Base-by-base conservation (phyloP, 768 basidiomycete genomes). In the Lentinula detonsa region DNA sequence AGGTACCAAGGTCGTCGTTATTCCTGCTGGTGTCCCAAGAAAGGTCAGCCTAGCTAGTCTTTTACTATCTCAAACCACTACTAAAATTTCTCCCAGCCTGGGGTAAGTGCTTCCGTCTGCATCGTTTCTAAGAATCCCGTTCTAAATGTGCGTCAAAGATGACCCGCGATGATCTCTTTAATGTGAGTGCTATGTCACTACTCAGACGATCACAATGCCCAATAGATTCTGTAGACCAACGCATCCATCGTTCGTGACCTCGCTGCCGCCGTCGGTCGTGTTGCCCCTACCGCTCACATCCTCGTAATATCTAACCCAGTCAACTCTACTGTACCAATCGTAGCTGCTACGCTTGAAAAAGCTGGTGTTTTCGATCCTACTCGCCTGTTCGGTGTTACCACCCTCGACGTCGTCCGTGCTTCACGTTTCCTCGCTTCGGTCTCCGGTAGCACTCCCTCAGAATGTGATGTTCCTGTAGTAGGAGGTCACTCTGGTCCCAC, bases 301-400 rank as follows among this genome's bases (percentile, higher is more conserved):
- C 86, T 94, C 66, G 88, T 98, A 77, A 99, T 99, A 76, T 96
- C 95, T 68, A 99, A 99, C 87, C 96, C 96, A 59, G 96, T 97
- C 81, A 94, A 93, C 82, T 92, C 90, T 56, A 98, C 97, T 64
- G 97, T 98, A 62, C 96, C 97, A 68, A 97, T 99, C 68, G 95
- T 97, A 66, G 94, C 95, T 49, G 84, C 87, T 66, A 90, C 91
- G 62, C 88, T 97, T 73, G 85, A 91, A 77, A 91, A 94, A 74
- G 90, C 90, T 11, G 95, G 95, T 63, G 91, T 91, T 62, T 98
- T 90, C 78, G 86, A 99, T 80, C 93, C 94, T 59, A 78, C 79
- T 62, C 90, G 84, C 66, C 74, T 98, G 69, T 98, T 97, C 74
- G 97, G 96, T 83, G 90, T 99, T 64, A 98, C 96, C 71, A 94